phyloP scores from a whole-genome alignment of 176 grass and related monocot genomes.

The Musa beccarii region DNA sequence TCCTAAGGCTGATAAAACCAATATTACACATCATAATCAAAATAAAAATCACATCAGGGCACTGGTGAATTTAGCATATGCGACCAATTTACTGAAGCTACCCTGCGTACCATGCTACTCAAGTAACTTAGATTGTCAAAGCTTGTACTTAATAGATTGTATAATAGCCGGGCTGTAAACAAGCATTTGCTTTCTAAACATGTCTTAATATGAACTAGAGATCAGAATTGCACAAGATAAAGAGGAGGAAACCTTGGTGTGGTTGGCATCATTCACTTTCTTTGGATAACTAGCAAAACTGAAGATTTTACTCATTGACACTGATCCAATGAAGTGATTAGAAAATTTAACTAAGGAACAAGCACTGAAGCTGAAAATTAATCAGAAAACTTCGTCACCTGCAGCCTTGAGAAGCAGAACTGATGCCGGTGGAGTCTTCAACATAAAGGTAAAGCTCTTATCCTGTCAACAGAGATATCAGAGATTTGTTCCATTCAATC shows the following conservation, averaged over 20 bases:
- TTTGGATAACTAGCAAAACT: not conserved
- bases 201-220: not conserved
- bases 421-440: slow-evolving; percentile 94
- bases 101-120: not conserved
- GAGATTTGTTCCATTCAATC: not conserved
- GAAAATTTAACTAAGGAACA: not conserved
- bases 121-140: not conserved
- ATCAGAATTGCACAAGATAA: not conserved
- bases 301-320: not conserved
- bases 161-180: not conserved
- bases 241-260: not conserved
- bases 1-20: not conserved
- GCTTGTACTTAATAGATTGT: not conserved
- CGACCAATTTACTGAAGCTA: not conserved
- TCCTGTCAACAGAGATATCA: slow-evolving; percentile 41
- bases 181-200: not conserved
- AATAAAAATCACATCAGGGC: not conserved
- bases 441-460: slow-evolving; percentile 92
- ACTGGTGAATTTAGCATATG: not conserved
- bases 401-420: slow-evolving; percentile 94
- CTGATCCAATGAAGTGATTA: not conserved
- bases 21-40: not conserved
- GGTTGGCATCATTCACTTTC: no score
- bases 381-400: slow-evolving; percentile 30
- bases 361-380: not conserved